Conservation (phyloP, 345 rosid species). For the Citrus inodora region DNA sequence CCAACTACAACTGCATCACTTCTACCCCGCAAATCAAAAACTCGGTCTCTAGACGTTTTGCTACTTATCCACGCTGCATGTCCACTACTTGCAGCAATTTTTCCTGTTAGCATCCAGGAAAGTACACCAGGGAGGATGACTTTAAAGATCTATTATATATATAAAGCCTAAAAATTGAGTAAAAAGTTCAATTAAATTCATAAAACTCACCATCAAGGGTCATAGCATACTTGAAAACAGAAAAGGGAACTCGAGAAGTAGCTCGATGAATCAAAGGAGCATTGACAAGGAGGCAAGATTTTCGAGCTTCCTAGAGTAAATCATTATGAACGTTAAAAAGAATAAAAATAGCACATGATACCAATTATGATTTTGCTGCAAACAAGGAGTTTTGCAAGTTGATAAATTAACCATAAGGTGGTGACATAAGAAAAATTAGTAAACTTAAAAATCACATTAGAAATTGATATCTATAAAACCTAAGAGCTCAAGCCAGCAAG, state of each 20-base stretch:
- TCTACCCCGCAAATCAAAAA: conserved; percentile 77
- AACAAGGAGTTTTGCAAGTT: not conserved
- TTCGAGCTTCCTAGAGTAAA: conserved; percentile 66
- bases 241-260: conserved; percentile 77
- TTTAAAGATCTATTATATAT: not conserved
- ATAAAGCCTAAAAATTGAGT: not conserved
- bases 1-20: conserved; percentile 93
- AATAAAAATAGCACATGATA: not conserved
- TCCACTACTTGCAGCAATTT: conserved; percentile 90
- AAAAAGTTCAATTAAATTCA: not conserved
- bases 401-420: not conserved
- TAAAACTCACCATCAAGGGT: conserved; percentile 78
- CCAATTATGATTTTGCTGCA: not conserved
- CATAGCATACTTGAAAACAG: conserved; percentile 95
- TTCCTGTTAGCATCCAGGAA: conserved; percentile 47
- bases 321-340: conserved; percentile 1
- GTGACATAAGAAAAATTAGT: not conserved
- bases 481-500: not conserved
- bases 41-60: conserved; percentile 70
- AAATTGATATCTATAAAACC: not conserved
- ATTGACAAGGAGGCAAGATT: conserved; percentile 78
- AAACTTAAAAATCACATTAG: not conserved
- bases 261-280: conserved; percentile 86
- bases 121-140: not conserved
- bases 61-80: conserved; percentile 97